A percentile compares a stretch with the other conserved stretches of the same genome.
These are phyloP conservation scores for Mycotypha africana DNA, from an alignment of 371 early-diverging fungal species.

Conservation along the genomic window DNA sequence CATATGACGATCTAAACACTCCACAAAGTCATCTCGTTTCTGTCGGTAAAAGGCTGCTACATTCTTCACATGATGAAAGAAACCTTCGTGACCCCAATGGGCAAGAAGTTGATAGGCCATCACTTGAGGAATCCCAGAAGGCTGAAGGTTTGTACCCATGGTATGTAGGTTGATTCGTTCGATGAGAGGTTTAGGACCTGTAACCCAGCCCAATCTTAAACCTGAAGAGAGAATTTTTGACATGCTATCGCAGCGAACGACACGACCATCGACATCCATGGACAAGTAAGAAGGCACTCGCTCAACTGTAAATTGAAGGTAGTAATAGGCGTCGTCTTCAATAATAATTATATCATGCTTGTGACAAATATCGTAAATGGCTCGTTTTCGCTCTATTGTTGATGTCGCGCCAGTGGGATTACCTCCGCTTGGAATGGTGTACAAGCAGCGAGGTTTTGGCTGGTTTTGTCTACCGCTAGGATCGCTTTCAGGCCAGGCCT, in stretches of 20 bases:
- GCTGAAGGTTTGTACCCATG: slow-evolving; percentile 67
- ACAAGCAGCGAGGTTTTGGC: slow-evolving; percentile 41
- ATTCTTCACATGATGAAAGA: slow-evolving; percentile 53
- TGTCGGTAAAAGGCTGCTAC: slow-evolving; percentile 60
- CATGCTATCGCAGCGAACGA: slow-evolving; percentile 81
- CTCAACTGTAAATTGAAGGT: slow-evolving; percentile 41
- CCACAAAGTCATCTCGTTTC: slow-evolving; percentile 59
- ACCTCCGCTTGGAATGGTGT: slow-evolving; percentile 63
- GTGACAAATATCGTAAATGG: slow-evolving; percentile 54
- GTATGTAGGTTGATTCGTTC: slow-evolving; percentile 70
- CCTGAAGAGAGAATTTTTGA: slow-evolving; percentile 80
- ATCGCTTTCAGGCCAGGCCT: slow-evolving; percentile 40
- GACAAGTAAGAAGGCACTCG: slow-evolving; percentile 66
- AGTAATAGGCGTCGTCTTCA: slow-evolving; percentile 83
- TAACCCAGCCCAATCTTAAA: slow-evolving; percentile 70
- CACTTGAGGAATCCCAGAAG: slow-evolving; percentile 70
- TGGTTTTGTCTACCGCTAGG: slow-evolving; percentile 30
- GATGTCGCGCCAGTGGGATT: slow-evolving; percentile 75
- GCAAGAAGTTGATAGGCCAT: slow-evolving; percentile 52
- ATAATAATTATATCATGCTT: slow-evolving; percentile 62
- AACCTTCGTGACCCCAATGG: slow-evolving; percentile 64
- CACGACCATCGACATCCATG: slow-evolving; percentile 75
- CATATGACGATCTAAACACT: slow-evolving; percentile 49
- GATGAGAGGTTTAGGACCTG: slow-evolving; percentile 65
- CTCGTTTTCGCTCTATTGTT: slow-evolving; percentile 53